Conservation (phyloP, 306 rosid species). For the Styphnolobium japonicum region DNA sequence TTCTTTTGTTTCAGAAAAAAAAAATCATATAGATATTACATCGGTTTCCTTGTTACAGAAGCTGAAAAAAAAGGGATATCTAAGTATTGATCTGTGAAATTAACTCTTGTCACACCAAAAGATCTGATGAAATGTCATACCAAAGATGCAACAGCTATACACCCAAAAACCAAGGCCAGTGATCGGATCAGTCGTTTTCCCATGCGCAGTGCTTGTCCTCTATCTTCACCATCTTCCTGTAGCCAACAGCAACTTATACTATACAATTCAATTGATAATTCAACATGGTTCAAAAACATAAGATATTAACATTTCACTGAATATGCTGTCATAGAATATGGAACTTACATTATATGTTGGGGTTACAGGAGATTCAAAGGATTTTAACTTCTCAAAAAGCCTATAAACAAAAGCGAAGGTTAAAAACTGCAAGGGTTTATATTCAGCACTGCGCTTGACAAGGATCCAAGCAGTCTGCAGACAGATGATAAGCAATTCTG, state of each 20-base stretch:
- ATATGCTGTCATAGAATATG: slow-evolving; percentile 22
- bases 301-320: not conserved
- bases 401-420: slow-evolving; percentile 92
- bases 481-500: slow-evolving; percentile 26
- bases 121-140: slow-evolving; percentile 43
- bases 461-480: slow-evolving; percentile 86
- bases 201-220: slow-evolving; percentile 86
- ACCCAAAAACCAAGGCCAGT: slow-evolving; percentile 87
- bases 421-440: slow-evolving; percentile 89
- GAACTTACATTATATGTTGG: slow-evolving; percentile 66
- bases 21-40: not conserved
- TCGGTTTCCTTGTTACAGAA: not conserved
- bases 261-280: slow-evolving; percentile 5
- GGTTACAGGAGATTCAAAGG: slow-evolving; percentile 68
- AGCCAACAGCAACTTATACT: slow-evolving; percentile 35
- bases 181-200: slow-evolving; percentile 89
- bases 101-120: slow-evolving; percentile 25
- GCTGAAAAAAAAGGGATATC: not conserved
- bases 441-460: slow-evolving; percentile 70
- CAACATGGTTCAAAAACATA: slow-evolving; percentile 12
- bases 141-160: slow-evolving; percentile 81
- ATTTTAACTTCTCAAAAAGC: slow-evolving; percentile 88
- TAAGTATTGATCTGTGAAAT: slow-evolving; percentile 4
- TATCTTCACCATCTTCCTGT: slow-evolving; percentile 95
- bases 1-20: not conserved